phyloP scores from a whole-genome alignment of 2,329 filamentous ascomycete genomes.

The Colletotrichum sp. region DNA sequence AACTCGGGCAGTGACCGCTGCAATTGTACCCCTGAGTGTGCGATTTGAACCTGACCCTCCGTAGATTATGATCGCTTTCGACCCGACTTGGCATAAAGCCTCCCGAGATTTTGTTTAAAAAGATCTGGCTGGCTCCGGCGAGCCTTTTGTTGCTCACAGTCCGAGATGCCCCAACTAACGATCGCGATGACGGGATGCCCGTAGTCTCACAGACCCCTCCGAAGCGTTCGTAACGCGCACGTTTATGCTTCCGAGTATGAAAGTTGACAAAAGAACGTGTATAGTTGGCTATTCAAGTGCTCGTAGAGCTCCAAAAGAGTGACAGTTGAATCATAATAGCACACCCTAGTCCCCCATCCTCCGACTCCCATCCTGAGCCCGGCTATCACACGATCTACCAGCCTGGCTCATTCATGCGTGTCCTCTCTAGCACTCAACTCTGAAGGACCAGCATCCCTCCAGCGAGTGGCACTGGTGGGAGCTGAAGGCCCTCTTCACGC shows the following conservation, averaged over 20 bases:
- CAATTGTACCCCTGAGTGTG: too few relatives aligned
- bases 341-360: not conserved
- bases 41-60: too few relatives aligned
- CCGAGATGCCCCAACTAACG: too few relatives aligned
- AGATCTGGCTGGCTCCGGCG: too few relatives aligned
- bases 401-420: accelerated
- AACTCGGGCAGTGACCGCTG: too few relatives aligned
- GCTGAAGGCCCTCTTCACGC: not conserved
- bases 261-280: not conserved
- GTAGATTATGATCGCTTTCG: too few relatives aligned
- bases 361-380: not conserved
- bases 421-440: not conserved
- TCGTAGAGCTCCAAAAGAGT: not conserved
- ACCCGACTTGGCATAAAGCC: too few relatives aligned
- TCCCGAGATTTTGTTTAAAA: too few relatives aligned
- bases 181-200: too few relatives aligned
- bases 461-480: not conserved
- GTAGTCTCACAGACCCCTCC: too few relatives aligned
- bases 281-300: not conserved
- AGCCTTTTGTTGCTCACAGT: too few relatives aligned
- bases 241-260: accelerated
- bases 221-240: accelerated
- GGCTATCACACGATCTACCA: accelerated
- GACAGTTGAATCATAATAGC: not conserved
- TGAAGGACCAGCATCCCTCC: not conserved